Conservation (phyloP, 371 early-diverging fungal genomes). For the Cokeromyces recurvatus region DNA sequence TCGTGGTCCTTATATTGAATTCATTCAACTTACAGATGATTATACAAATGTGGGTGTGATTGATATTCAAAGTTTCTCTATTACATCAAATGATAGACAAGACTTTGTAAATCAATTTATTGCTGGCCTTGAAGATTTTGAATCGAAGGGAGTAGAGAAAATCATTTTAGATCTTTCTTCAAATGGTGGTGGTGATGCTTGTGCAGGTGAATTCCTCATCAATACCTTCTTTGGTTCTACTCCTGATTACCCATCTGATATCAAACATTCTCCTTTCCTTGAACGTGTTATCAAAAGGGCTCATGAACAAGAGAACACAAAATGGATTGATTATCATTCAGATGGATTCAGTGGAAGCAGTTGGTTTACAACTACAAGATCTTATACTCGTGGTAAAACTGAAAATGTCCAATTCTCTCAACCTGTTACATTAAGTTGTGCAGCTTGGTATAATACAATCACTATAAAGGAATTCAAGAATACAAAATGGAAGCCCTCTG, state of each 20-base stretch:
- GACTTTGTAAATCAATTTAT: slow-evolving; percentile 33
- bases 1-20: slow-evolving; percentile 33
- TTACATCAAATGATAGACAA: slow-evolving; percentile 30
- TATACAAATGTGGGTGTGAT: slow-evolving; percentile 38
- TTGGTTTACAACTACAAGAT: slow-evolving; percentile 33
- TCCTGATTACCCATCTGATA: slow-evolving; percentile 41
- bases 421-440: slow-evolving; percentile 26
- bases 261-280: slow-evolving; percentile 42
- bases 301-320: slow-evolving; percentile 26
- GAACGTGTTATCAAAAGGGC: slow-evolving; percentile 40
- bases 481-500: slow-evolving; percentile 32
- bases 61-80: slow-evolving; percentile 48
- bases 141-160: slow-evolving; percentile 35
- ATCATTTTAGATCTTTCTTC: slow-evolving; percentile 45
- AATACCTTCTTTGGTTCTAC: slow-evolving; percentile 40
- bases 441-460: slow-evolving; percentile 18
- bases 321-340: slow-evolving; percentile 40
- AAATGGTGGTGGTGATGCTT: slow-evolving; percentile 51
- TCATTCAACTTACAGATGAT: slow-evolving; percentile 24
- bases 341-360: slow-evolving; percentile 12
- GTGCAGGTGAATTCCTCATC: slow-evolving; percentile 49
- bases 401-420: slow-evolving; percentile 34
- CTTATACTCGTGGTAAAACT: slow-evolving; percentile 26
- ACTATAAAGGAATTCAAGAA: slow-evolving; percentile 20
- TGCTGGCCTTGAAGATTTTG: slow-evolving; percentile 32